These are phyloP conservation scores for Pezicula neosporulosa DNA, from an alignment of 2,329 filamentous ascomycete genomes.

Conservation along the genomic window DNA sequence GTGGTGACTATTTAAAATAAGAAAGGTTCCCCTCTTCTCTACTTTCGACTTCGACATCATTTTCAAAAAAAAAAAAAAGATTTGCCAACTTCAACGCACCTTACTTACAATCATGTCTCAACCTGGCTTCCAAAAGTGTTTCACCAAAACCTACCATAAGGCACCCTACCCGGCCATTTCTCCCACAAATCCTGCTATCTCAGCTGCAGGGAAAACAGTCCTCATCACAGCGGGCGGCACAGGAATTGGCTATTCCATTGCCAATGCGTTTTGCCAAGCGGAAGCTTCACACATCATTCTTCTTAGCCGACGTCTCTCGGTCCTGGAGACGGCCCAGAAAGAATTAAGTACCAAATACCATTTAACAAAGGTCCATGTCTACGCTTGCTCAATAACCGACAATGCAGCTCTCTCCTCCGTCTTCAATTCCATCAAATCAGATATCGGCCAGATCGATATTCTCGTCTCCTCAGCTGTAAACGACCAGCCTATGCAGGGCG, in stretches of 20 bases:
- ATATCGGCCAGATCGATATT: not conserved
- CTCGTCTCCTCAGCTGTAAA: not conserved
- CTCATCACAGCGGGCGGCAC: conserved; percentile 10
- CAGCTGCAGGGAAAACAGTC: conserved; percentile 6
- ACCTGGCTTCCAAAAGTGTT: not conserved
- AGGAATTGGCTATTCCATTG: conserved; percentile 15
- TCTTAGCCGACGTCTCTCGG: conserved; percentile 14
- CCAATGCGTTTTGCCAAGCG: conserved; percentile 15
- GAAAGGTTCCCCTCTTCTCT: too few relatives aligned
- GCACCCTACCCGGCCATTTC: conserved; percentile 25
- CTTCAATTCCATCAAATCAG: not conserved
- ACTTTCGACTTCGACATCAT: too few relatives aligned
- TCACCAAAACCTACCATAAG: conserved; percentile 24
- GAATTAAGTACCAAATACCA: not conserved
- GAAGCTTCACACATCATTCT: conserved; percentile 24
- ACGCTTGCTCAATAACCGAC: not conserved
- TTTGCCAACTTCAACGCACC: too few relatives aligned
- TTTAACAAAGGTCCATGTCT: not conserved
- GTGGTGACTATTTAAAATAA: too few relatives aligned
- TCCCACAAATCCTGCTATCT: conserved; percentile 9
- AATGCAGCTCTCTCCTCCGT: not conserved
- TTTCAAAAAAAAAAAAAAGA: too few relatives aligned
- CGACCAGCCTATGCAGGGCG: not conserved
- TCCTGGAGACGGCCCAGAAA: not conserved
- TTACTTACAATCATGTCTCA: not conserved